A percentile compares a stretch with the other conserved stretches of the same genome.
Evolutionary conservation across 1,284 basidiomycete genomes (phyloP).

Genomic region (Megacollybia platyphylla): DNA sequence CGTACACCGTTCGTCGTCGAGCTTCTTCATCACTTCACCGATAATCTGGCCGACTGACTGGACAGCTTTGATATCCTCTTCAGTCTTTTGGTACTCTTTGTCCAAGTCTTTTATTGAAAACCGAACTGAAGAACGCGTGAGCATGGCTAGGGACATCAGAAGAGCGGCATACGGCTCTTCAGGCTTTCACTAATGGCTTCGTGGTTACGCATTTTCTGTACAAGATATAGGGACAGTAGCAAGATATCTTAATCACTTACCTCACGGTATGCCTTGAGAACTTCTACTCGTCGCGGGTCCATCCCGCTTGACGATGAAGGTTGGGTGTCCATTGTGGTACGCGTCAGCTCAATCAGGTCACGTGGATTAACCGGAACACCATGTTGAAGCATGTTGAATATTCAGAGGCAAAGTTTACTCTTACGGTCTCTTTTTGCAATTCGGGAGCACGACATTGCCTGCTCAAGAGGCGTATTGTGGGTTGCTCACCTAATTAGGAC

Average conservation of each 20-base stretch:
- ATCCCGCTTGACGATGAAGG: constrained; percentile 40
- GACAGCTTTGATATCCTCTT: constrained; percentile 98
- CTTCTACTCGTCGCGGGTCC: constrained; percentile 51
- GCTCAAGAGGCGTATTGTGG: no score
- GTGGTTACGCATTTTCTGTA: constrained; percentile 84
- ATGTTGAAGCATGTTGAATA: no score
- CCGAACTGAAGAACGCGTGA: constrained; percentile 36
- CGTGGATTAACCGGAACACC: no score
- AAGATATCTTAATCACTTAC: constrained; percentile 18
- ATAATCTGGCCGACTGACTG: constrained; percentile 99
- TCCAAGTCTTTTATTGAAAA: constrained; percentile 83
- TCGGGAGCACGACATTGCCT: no score
- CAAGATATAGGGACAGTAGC: constrained; percentile 2
- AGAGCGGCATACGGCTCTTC: constrained; percentile 61
- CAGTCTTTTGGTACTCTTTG: constrained; percentile 88
- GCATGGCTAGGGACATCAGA: not conserved
- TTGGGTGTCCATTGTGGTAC: constrained; percentile 30
- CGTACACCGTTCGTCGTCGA: constrained; percentile 96
- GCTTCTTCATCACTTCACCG: constrained; percentile 96
- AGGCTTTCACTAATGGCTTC: constrained; percentile 72
- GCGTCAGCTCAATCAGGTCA: not conserved
- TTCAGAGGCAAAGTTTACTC: no score
- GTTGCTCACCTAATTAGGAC: no score
- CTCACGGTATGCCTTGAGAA: constrained; percentile 57
- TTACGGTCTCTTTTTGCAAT: no score